A percentile compares a stretch with the other conserved stretches of the same genome.
phyloP scores from a whole-genome alignment of 2,329 filamentous ascomycete genomes.

The Aspergillus piperis region DNA sequence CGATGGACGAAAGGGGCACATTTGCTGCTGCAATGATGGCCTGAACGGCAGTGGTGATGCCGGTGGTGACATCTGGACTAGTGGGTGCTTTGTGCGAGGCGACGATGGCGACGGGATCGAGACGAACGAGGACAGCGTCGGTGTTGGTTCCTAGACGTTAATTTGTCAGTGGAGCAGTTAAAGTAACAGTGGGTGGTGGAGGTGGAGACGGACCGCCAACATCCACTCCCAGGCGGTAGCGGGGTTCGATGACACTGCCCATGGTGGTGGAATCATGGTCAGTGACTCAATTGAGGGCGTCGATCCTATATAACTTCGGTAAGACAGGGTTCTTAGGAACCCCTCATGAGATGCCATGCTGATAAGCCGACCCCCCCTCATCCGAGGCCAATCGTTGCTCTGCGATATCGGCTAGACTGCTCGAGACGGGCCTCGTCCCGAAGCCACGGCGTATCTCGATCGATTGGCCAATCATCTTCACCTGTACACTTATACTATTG shows the following conservation, averaged over 20 bases:
- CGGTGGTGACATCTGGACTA: slow-evolving; percentile 45
- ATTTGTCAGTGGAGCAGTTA: not conserved
- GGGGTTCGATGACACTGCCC: slow-evolving; percentile 3
- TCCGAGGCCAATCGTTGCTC: not conserved
- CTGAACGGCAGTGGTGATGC: slow-evolving; percentile 43
- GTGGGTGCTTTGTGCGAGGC: slow-evolving; percentile 42
- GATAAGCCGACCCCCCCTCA: not conserved
- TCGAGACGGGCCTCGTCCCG: no score
- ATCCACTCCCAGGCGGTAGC: slow-evolving; percentile 22
- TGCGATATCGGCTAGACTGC: not conserved
- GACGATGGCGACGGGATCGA: slow-evolving; percentile 29
- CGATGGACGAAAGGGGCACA: slow-evolving; percentile 36
- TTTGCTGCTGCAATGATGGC: slow-evolving; percentile 15
- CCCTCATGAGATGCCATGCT: no score
- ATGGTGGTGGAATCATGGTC: not conserved
- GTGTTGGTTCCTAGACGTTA: slow-evolving; percentile 38
- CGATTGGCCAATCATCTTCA: no score
- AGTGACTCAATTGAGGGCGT: not conserved
- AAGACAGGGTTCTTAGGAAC: no score
- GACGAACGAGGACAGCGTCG: slow-evolving; percentile 34
- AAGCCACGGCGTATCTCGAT: no score
- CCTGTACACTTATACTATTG: no score
- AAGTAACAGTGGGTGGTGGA: not conserved
- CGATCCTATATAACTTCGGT: not conserved
- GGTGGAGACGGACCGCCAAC: slow-evolving; percentile 18